A percentile compares a stretch with the other conserved stretches of the same genome.
These are phyloP conservation scores for Porcisia deanei DNA, from an alignment of 208 protist genomes.

Conservation along the genomic window DNA sequence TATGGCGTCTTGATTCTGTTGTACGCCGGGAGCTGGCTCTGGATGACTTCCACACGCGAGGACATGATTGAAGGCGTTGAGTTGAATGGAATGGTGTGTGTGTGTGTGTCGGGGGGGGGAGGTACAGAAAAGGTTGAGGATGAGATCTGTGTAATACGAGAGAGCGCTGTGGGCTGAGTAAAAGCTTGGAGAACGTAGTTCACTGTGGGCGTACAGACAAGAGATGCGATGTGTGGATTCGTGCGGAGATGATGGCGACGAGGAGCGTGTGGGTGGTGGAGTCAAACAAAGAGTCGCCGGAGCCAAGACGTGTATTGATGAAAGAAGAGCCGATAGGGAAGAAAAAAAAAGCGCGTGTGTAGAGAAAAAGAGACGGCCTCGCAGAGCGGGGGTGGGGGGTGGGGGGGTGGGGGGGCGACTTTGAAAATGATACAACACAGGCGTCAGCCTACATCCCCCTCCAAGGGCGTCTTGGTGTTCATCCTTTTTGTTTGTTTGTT, in stretches of 20 bases:
- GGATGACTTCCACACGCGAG: constrained; percentile 67
- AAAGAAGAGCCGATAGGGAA: neutral
- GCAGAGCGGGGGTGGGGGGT: too few species aligned
- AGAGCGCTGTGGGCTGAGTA: too few species aligned
- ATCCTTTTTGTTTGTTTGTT: too few species aligned
- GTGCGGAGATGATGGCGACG: neutral
- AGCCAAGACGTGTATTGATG: neutral
- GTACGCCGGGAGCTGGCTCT: constrained; percentile 83
- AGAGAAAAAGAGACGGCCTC: neutral
- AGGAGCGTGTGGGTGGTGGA: neutral
- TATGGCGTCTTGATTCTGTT: constrained; percentile 82
- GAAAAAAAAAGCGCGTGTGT: neutral
- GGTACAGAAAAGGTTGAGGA: neutral
- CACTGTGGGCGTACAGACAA: neutral
- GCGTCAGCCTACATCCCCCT: too few species aligned
- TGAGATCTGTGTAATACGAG: neutral
- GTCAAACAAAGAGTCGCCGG: neutral
- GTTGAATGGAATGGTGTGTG: constrained; percentile 3
- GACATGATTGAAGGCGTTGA: constrained; percentile 35
- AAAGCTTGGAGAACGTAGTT: neutral
- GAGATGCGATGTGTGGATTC: neutral
- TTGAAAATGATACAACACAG: too few species aligned
- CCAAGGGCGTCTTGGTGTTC: too few species aligned
- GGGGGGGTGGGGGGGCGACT: too few species aligned
- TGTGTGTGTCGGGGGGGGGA: neutral